These are phyloP conservation scores for Triangularia verruculosa DNA, from an alignment of 2,329 filamentous ascomycete species.

Conservation along the genomic window DNA sequence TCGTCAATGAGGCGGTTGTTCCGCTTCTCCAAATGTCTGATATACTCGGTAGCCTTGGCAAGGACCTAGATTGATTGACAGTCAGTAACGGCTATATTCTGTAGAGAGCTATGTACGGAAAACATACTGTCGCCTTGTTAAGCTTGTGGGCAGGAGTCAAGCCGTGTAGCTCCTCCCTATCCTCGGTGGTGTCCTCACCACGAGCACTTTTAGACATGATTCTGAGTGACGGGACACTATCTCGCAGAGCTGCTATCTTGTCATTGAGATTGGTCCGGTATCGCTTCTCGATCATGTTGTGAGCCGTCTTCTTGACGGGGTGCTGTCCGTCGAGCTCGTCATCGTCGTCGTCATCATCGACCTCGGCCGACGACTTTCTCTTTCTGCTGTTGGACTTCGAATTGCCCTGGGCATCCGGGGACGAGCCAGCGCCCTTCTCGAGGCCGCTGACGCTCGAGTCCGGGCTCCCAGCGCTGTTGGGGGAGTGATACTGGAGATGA, in stretches of 20 bases:
- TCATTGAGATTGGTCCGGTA: constrained; percentile 96
- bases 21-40: constrained; percentile 86
- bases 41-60: constrained; percentile 95
- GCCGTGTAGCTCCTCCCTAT: constrained; percentile 77
- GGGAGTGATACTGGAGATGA: constrained; percentile 58
- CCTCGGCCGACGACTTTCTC: constrained; percentile 65
- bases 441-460: constrained; percentile 47
- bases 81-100: constrained; percentile 12
- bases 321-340: constrained; percentile 52
- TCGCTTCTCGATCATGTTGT: constrained; percentile 97
- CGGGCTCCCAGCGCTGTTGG: constrained; percentile 57
- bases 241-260: constrained; percentile 88
- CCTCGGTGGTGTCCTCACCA: constrained; percentile 67
- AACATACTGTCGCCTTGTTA: constrained; percentile 84
- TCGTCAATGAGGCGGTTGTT: constrained; percentile 81
- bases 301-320: constrained; percentile 81
- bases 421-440: constrained; percentile 51
- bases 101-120: not conserved
- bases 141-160: constrained; percentile 86
- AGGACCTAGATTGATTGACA: constrained; percentile 54
- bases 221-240: constrained; percentile 86
- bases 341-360: constrained; percentile 55
- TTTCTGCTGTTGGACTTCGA: constrained; percentile 56
- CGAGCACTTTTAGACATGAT: constrained; percentile 73
- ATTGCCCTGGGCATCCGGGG: constrained; percentile 52